Evolutionary conservation across 441 rosid species (phyloP).

Genomic region (Monsonia emarginata): DNA sequence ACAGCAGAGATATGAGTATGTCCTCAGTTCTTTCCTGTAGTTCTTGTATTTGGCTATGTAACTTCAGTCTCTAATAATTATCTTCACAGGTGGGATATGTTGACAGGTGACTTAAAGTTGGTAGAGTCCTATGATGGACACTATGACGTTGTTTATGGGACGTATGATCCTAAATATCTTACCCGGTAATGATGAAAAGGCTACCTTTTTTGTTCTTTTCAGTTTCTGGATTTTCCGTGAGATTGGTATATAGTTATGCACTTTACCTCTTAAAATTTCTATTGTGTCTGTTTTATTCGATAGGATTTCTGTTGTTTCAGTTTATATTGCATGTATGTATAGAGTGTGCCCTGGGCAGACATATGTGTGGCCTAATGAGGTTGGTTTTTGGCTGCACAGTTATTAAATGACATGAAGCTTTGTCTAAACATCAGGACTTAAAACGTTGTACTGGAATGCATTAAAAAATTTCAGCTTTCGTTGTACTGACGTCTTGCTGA

Average conservation of each 20-base stretch:
- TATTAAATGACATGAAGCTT: neutral
- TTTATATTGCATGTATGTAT: neutral
- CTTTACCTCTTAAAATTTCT: neutral
- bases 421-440: neutral
- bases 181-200: conserved; percentile 43
- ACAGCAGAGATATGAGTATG: conserved; percentile 87
- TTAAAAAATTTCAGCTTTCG: neutral
- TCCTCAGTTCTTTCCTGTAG: conserved; percentile 15
- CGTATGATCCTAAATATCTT: conserved; percentile 72
- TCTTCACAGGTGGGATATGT: conserved; percentile 84
- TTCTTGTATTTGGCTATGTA: conserved; percentile 14
- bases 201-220: neutral
- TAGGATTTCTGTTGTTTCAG: neutral
- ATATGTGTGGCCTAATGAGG: neutral
- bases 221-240: neutral
- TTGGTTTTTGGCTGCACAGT: neutral
- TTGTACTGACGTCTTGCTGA: neutral
- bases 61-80: conserved; percentile 24
- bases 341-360: neutral
- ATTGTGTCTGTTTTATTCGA: neutral
- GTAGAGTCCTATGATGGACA: conserved; percentile 83
- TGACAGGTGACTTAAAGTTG: conserved; percentile 82
- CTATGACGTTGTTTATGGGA: conserved; percentile 77
- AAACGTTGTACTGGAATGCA: neutral
- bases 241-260: neutral